Evolutionary conservation across 768 basidiomycete species (phyloP), one percentile per base, ranked within the genome.

Genomic region (Lactarius quietus): DNA sequence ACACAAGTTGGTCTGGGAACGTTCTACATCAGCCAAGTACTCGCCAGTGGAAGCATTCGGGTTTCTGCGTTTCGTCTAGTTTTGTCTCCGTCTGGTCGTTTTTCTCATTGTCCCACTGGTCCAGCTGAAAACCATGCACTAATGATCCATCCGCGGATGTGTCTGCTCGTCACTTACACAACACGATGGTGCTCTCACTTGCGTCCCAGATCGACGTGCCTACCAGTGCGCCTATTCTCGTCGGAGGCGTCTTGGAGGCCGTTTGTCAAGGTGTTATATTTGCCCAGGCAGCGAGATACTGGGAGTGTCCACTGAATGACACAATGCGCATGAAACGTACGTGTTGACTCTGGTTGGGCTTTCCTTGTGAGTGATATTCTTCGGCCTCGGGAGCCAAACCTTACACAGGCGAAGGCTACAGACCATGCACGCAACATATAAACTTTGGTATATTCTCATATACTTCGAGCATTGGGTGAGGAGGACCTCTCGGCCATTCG

Each of bases 161-260:
- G 31, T 28, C 28, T 18, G 29, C 35, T 39, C 45, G 20, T 28
- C 15, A 7, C 35, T 51, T 51, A 18, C n/a, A 39, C 28, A 12
- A 18, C n/a, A 35, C 43, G n/a, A 68, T 64, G 55, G 33, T 33
- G 28, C 48, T 33, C 29, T 43, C 38, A 3, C 35, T 68, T 31
- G 56, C 57, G 5, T 20, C 61, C 54, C 63, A 61, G 48, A 56
- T 39, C 18, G 61, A 63, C 45, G 64, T 61, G 26, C 41, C 64
- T 8, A 65, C 56, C 8, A 45, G 77, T 28, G 78, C 78, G 20
- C 77, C 79, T 3, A 79, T 84, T 31, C 74, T 85, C 26, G 60
- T 83, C 43, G 79, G 79, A 67, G 79, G 77, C 15, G 72, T 84
- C 28, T 56, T 83, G 18, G 83, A 84, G 61, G 80, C 80, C 6